phyloP scores from a whole-genome alignment of 2,329 filamentous ascomycete species.

The Penicillium sp. region DNA sequence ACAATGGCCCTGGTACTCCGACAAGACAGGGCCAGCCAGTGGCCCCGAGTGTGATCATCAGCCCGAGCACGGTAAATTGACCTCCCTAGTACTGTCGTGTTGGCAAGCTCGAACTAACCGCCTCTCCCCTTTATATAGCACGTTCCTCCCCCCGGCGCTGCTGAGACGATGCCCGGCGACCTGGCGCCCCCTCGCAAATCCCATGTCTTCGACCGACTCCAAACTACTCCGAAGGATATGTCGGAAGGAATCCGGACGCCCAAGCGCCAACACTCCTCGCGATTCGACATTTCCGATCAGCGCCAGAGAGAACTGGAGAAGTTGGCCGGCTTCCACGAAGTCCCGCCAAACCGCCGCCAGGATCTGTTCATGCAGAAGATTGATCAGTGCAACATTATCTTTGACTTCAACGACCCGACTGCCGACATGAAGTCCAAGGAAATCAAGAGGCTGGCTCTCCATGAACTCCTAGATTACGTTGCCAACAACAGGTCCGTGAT shows the following conservation, averaged over 20 bases:
- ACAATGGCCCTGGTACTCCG: conserved; percentile 64
- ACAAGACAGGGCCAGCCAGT: conserved; percentile 65
- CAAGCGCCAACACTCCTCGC: conserved; percentile 94
- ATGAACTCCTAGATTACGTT: conserved; percentile 96
- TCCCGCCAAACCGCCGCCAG: conserved; percentile 89
- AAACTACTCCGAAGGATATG: conserved; percentile 94
- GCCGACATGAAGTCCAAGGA: conserved; percentile 99
- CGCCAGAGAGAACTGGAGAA: conserved; percentile 89
- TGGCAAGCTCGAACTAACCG: conserved; percentile 9
- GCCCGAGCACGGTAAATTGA: conserved; percentile 80
- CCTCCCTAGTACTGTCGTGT: conserved; percentile 6
- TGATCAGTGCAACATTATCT: conserved; percentile 99
- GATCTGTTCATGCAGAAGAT: conserved; percentile 99
- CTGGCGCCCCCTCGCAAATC: conserved; percentile 96
- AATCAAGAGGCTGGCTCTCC: conserved; percentile 94
- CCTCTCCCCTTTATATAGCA: conserved; percentile 61
- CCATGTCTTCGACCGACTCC: conserved; percentile 82
- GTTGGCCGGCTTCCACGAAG: conserved; percentile 95
- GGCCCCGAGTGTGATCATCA: conserved; percentile 90
- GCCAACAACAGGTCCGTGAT: conserved; percentile 98
- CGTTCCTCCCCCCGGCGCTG: conserved; percentile 85
- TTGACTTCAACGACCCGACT: conserved; percentile 98
- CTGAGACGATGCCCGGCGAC: conserved; percentile 98
- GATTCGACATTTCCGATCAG: conserved; percentile 97
- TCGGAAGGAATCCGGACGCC: conserved; percentile 94